Evolutionary conservation across 495 filamentous ascomycete genomes (phyloP).

Genomic region (Aspergillus baeticus): DNA sequence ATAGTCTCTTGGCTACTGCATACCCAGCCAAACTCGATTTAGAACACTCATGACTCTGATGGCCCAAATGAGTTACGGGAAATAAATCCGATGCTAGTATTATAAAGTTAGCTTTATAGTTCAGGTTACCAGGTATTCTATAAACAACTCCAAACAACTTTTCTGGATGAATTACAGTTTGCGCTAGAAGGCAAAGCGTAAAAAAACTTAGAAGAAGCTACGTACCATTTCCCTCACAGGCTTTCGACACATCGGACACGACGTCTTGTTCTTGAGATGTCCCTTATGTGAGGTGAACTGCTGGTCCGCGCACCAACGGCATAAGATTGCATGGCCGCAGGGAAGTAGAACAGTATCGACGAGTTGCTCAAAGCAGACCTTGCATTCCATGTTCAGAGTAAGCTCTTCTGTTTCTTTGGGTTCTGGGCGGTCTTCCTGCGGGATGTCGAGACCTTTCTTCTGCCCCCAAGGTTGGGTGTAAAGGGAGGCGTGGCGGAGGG

Average conservation of each 20-base stretch:
- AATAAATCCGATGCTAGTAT: conserved; percentile 21
- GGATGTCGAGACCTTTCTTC: conserved; percentile 18
- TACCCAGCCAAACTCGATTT: not conserved
- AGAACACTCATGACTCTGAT: too few species aligned
- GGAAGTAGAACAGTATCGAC: conserved; percentile 54
- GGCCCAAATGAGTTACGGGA: conserved; percentile 12
- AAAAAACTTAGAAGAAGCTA: not conserved
- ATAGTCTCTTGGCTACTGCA: too few species aligned
- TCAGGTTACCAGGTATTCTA: too few species aligned
- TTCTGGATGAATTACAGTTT: too few species aligned
- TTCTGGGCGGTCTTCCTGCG: conserved; percentile 31
- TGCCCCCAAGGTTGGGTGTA: not conserved
- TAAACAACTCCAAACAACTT: too few species aligned
- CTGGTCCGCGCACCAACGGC: conserved; percentile 34
- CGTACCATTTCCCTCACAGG: conserved; percentile 24
- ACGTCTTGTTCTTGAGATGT: conserved; percentile 11
- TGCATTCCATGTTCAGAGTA: conserved; percentile 52
- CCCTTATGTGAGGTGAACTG: conserved; percentile 18
- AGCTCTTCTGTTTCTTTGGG: conserved; percentile 47
- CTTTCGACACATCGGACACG: conserved; percentile 27
- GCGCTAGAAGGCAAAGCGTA: not conserved
- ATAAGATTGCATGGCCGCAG: conserved; percentile 57
- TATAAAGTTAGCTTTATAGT: not conserved
- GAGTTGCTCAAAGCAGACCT: conserved; percentile 53
- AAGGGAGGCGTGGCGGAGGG: not conserved